Evolutionary conservation across 805 yeast species (phyloP), one percentile per base, ranked within the genome.

Genomic region (Wickerhamomyces bovis): DNA sequence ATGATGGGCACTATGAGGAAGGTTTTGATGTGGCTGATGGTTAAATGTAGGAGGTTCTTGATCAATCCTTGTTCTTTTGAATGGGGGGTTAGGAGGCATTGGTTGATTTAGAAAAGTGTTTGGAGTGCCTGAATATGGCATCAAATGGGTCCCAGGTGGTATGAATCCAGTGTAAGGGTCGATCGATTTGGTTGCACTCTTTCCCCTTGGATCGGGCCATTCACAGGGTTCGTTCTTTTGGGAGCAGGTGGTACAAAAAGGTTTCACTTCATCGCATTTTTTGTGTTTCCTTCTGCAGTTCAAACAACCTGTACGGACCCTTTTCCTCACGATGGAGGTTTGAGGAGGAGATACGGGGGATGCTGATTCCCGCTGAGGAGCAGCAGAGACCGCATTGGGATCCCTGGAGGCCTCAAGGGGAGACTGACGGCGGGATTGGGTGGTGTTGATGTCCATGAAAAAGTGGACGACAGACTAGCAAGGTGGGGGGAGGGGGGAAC

Each of bases 241-340:
- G 13, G 58, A 47, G 53, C 80, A 76, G 45, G 72, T 71, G 16
- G 65, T 64, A 45, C 72, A 68, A 50, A 56, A 56, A n/a, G 74
- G 71, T 48, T 65, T 67, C 35, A 63, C 62, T 51, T 77, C 78
- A 55, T 80, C 84, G 62, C 86, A 80, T 66, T 80, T 80, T 66
- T 81, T 73, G 64, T 81, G 81, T 55, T 85, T 72, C 50, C 75
- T 72, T 44, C 85, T 70, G 60, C 88, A 81, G 41, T 81, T 79
- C 51, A 79, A 67, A 55, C 85, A 80, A 12, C 80, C 80, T 4
- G 78, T 72, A 50, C 74, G 69, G 6, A 75, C 71, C 56, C 78
- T 60, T 52, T 67, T 62, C 38, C 22, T 35, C 20, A 31, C 35
- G 7, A 10, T 15, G 18, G 35, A 15, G 10, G 18, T 31, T 10